These are phyloP conservation scores for Trichopus zeylanicus DNA, from an alignment of 116 monocot species.

Conservation along the genomic window DNA sequence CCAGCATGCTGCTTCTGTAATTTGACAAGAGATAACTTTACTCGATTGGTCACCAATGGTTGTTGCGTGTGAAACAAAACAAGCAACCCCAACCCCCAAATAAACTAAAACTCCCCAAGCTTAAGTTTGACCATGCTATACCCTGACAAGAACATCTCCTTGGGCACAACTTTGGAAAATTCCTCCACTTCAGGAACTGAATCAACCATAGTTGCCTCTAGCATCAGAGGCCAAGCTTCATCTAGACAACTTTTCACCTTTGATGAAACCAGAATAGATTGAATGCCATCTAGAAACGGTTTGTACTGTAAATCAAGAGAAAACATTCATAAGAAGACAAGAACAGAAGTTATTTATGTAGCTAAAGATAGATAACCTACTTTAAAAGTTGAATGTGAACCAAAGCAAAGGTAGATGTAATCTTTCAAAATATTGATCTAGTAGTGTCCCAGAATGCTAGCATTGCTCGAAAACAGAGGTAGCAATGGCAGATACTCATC, in stretches of 20 bases:
- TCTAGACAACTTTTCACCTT: slow-evolving; percentile 64
- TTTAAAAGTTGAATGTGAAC: slow-evolving; percentile 39
- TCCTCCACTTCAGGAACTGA: slow-evolving; percentile 46
- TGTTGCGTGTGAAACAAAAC: slow-evolving; percentile 54
- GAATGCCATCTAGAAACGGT: slow-evolving; percentile 94
- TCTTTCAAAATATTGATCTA: slow-evolving; percentile 81
- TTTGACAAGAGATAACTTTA: slow-evolving; percentile 11
- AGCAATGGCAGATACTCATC: slow-evolving; percentile 72
- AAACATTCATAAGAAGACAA: slow-evolving; percentile 4
- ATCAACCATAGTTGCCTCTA: slow-evolving; percentile 73
- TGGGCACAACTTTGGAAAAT: slow-evolving; percentile 11
- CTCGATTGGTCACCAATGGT: slow-evolving; percentile 5
- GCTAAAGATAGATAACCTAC: slow-evolving; percentile 37
- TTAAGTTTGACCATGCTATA: slow-evolving; percentile 66
- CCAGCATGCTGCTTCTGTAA: slow-evolving; percentile 12
- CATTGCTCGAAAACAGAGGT: slow-evolving; percentile 67
- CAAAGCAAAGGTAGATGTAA: slow-evolving; percentile 59
- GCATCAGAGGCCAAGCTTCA: slow-evolving; percentile 63
- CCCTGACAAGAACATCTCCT: slow-evolving; percentile 41
- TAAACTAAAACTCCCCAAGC: slow-evolving; percentile 51
- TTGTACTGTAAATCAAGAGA: slow-evolving; percentile 42
- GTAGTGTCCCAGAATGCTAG: slow-evolving; percentile 60
- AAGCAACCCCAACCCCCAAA: slow-evolving; percentile 77
- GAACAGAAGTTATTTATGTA: neutral
- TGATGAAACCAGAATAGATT: slow-evolving; percentile 67